A percentile compares a stretch with the other conserved stretches of the same genome.
Evolutionary conservation across 257 asterid species (phyloP).

Genomic region (Plectranthus barbatus): DNA sequence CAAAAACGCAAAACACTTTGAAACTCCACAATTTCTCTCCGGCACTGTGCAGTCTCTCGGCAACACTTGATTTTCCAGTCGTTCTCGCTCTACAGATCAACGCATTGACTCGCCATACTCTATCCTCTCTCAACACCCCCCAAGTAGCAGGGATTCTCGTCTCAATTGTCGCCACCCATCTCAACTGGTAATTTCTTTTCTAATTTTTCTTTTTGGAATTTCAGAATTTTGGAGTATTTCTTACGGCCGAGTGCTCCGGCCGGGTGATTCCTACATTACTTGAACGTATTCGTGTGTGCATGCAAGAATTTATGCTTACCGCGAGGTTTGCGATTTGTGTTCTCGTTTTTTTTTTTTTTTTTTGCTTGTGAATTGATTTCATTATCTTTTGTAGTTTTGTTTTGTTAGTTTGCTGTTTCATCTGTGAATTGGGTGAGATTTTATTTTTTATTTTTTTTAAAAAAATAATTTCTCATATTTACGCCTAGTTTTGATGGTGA

Average conservation of each 20-base stretch:
- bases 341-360: no score
- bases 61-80: background rate
- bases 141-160: background rate
- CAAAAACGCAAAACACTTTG: background rate
- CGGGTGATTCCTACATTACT: background rate
- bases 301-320: background rate
- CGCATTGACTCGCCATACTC: background rate
- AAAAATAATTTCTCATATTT: background rate
- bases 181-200: background rate
- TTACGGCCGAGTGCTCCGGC: background rate
- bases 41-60: background rate
- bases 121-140: background rate
- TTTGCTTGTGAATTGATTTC: no score
- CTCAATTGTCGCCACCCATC: background rate
- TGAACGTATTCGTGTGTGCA: background rate
- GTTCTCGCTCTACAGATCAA: background rate
- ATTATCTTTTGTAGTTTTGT: no score
- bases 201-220: no score
- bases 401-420: no score
- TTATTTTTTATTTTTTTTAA: no score
- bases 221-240: background rate
- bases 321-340: background rate
- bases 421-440: background rate
- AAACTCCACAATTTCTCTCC: background rate
- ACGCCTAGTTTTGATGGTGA: background rate